These are phyloP conservation scores for Lotus japonicus DNA, from an alignment of 306 rosid species.

Conservation along the genomic window DNA sequence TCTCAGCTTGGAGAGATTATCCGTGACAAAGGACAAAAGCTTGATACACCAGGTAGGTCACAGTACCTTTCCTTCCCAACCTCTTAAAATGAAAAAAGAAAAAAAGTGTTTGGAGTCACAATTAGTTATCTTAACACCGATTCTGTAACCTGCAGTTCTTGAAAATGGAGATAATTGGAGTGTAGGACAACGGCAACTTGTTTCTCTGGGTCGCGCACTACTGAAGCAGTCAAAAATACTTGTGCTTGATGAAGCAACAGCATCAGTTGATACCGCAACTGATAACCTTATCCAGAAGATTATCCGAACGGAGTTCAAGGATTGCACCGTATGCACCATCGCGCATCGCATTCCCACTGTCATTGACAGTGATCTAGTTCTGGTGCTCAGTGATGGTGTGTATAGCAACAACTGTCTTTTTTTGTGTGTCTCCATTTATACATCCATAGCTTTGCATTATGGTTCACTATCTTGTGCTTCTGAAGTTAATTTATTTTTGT, in stretches of 20 bases:
- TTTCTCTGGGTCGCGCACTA: conserved; percentile 88
- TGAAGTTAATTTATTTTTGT: background rate
- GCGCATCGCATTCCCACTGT: conserved; percentile 99
- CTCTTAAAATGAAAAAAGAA: background rate
- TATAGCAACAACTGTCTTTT: background rate
- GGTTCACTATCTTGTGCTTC: background rate
- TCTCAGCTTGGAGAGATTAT: conserved; percentile 84
- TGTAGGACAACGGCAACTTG: conserved; percentile 97
- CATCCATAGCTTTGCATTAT: background rate
- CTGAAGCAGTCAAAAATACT: conserved; percentile 88
- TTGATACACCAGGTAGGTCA: conserved; percentile 71
- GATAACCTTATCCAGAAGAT: conserved; percentile 93
- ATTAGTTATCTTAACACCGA: conserved; percentile 4
- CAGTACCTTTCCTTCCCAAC: background rate
- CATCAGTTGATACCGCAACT: conserved; percentile 92
- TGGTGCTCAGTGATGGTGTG: conserved; percentile 94
- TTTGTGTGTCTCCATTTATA: background rate
- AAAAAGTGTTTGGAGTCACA: background rate
- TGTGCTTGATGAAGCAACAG: conserved; percentile 98
- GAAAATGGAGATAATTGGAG: conserved; percentile 99
- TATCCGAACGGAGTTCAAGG: conserved; percentile 76
- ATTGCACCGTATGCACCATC: conserved; percentile 91
- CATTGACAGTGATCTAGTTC: conserved; percentile 88
- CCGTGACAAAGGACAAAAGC: conserved; percentile 69
- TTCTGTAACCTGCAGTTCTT: conserved; percentile 54